Evolutionary conservation across 805 yeast genomes (phyloP).

Genomic region (Yamadazyma insecticola): DNA sequence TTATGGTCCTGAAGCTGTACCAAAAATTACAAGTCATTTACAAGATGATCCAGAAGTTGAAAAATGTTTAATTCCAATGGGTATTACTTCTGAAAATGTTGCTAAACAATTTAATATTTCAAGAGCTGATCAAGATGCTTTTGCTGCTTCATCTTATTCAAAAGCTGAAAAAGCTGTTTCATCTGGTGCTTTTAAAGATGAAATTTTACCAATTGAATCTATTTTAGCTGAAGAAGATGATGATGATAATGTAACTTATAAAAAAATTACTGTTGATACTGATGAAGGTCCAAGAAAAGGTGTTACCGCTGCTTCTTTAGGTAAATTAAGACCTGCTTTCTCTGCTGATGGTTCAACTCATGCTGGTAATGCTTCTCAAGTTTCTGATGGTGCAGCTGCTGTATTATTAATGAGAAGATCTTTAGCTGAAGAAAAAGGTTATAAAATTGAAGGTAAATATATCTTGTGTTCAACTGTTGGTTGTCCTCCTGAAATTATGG

Average conservation of each 20-base stretch:
- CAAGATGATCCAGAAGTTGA: conserved; percentile 34
- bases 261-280: conserved; percentile 45
- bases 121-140: conserved; percentile 76
- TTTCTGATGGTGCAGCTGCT: conserved; percentile 94
- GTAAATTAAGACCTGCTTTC: conserved; percentile 84
- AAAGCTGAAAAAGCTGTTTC: conserved; percentile 78
- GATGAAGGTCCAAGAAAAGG: conserved; percentile 91
- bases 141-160: conserved; percentile 81
- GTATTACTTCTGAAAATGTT: conserved; percentile 90
- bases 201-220: conserved; percentile 77
- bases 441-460: conserved; percentile 75
- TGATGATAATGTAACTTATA: conserved; percentile 49
- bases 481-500: conserved; percentile 97
- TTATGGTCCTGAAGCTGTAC: conserved; percentile 77
- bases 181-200: conserved; percentile 76
- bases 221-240: conserved; percentile 52
- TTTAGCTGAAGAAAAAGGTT: conserved; percentile 67
- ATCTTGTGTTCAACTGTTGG: conserved; percentile 80
- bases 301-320: conserved; percentile 73
- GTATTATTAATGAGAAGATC: conserved; percentile 82
- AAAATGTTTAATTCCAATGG: conserved; percentile 92
- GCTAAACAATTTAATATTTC: conserved; percentile 60
- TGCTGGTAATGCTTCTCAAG: conserved; percentile 96
- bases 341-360: conserved; percentile 78
- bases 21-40: conserved; percentile 36